Evolutionary conservation across 2,329 filamentous ascomycete species (phyloP).

Genomic region (Fusarium temperatum): DNA sequence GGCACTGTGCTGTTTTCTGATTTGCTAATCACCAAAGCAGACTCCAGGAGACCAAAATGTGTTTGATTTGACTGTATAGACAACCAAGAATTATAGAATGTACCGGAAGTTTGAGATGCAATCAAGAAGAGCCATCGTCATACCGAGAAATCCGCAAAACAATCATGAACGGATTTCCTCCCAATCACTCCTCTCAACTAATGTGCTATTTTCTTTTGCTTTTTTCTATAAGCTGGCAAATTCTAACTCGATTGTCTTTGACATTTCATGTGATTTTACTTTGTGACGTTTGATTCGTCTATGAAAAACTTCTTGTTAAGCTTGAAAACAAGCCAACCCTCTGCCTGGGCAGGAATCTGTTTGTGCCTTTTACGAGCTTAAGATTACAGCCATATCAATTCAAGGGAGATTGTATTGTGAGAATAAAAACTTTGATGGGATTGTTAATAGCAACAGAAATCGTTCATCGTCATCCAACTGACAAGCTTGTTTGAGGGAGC

Average conservation of each 20-base stretch:
- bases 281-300: fast-evolving
- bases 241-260: fast-evolving
- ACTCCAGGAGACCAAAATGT: fast-evolving
- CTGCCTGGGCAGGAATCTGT: not conserved
- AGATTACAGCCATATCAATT: fast-evolving
- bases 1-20: fast-evolving
- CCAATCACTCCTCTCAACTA: fast-evolving
- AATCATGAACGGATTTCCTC: no score
- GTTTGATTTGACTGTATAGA: fast-evolving
- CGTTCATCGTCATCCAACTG: no score
- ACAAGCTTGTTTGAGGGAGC: not conserved
- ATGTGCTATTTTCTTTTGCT: fast-evolving
- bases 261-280: not conserved
- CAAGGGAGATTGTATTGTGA: fast-evolving
- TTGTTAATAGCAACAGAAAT: not conserved
- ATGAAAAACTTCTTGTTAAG: fast-evolving
- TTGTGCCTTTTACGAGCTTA: not conserved
- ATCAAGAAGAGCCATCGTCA: fast-evolving
- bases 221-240: fast-evolving
- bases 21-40: not conserved
- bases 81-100: fast-evolving
- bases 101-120: fast-evolving
- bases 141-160: not conserved
- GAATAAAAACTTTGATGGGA: fast-evolving
- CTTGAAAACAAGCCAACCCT: not conserved